Evolutionary conservation across 78 protist species (phyloP).

Genomic region (Fonticula alba): DNA sequence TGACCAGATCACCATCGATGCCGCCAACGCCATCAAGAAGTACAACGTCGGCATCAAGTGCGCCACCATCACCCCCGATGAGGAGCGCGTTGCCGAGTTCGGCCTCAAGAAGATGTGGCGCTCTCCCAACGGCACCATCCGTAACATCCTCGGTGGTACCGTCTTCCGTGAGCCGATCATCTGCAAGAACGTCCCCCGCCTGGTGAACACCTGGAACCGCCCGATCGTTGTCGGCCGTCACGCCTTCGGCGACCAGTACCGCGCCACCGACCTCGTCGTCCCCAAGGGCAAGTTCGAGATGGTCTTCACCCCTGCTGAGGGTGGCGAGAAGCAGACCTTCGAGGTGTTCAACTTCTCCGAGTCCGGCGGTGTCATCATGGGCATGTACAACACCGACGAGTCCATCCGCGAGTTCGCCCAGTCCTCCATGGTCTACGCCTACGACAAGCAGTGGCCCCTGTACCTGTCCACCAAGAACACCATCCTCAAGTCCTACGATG

Average conservation of each 20-base stretch:
- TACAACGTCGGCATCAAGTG: constrained; percentile 85
- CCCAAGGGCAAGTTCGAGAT: constrained; percentile 37
- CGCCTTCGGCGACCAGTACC: constrained; percentile 61
- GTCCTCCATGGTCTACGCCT: constrained; percentile 44
- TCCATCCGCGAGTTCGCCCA: constrained; percentile 63
- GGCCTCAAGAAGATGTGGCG: constrained; percentile 69
- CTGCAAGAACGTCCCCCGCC: constrained; percentile 62
- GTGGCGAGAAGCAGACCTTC: constrained; percentile 17
- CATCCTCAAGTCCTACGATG: constrained; percentile 75
- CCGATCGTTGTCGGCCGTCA: constrained; percentile 81
- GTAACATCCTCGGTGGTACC: constrained; percentile 84
- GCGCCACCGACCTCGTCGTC: constrained; percentile 59
- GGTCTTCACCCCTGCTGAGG: constrained; percentile 44
- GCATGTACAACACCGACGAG: constrained; percentile 80
- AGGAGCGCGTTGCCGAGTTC: constrained; percentile 60
- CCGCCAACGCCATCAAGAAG: constrained; percentile 59
- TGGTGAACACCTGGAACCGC: constrained; percentile 59
- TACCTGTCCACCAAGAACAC: constrained; percentile 76
- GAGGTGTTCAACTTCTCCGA: constrained; percentile 42
- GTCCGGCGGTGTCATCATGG: constrained; percentile 53
- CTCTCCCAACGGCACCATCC: constrained; percentile 87
- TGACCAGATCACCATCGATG: constrained; percentile 60
- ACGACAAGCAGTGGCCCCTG: constrained; percentile 38
- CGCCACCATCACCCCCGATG: constrained; percentile 91
- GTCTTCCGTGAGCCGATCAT: constrained; percentile 88